Evolutionary conservation across 2,329 filamentous ascomycete genomes (phyloP).

Genomic region (Claviceps africana): DNA sequence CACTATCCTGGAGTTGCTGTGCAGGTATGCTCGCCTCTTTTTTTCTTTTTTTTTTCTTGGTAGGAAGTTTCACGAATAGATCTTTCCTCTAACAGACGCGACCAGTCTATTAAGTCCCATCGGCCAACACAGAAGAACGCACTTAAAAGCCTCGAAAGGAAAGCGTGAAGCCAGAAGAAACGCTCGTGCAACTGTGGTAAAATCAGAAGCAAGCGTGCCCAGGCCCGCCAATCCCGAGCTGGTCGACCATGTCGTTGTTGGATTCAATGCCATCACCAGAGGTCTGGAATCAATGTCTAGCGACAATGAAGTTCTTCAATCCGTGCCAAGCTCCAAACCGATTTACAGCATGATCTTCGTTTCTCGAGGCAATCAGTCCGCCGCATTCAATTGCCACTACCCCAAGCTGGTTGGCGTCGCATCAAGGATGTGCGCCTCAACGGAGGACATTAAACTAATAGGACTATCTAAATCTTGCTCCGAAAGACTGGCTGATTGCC

Average conservation of each 20-base stretch:
- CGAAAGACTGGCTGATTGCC: slow-evolving; percentile 37
- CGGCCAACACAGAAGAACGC: slow-evolving; percentile 42
- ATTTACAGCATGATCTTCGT: slow-evolving; percentile 43
- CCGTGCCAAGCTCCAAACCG: not conserved
- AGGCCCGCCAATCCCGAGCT: slow-evolving; percentile 33
- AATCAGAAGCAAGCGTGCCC: slow-evolving; percentile 6
- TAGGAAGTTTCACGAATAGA: not conserved
- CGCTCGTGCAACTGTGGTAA: slow-evolving; percentile 7
- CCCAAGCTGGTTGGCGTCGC: slow-evolving; percentile 39
- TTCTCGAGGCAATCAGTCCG: slow-evolving; percentile 40
- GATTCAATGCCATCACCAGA: slow-evolving; percentile 49
- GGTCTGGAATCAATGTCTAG: slow-evolving; percentile 34
- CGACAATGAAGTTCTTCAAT: not conserved
- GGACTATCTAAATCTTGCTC: slow-evolving; percentile 48
- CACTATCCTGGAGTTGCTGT: slow-evolving; percentile 51
- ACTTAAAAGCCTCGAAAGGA: slow-evolving; percentile 45
- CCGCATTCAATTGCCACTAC: slow-evolving; percentile 45
- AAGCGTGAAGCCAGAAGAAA: slow-evolving; percentile 41
- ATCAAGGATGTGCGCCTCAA: slow-evolving; percentile 25
- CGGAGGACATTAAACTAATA: slow-evolving; percentile 39
- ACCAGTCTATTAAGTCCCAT: slow-evolving; percentile 48
- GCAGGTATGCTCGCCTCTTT: slow-evolving; percentile 33
- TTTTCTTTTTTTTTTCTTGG: not conserved
- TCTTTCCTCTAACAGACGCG: not conserved
- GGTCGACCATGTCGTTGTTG: slow-evolving; percentile 44